Evolutionary conservation across 1,284 basidiomycete species (phyloP).

Genomic region (Rhodotorula sp.): DNA sequence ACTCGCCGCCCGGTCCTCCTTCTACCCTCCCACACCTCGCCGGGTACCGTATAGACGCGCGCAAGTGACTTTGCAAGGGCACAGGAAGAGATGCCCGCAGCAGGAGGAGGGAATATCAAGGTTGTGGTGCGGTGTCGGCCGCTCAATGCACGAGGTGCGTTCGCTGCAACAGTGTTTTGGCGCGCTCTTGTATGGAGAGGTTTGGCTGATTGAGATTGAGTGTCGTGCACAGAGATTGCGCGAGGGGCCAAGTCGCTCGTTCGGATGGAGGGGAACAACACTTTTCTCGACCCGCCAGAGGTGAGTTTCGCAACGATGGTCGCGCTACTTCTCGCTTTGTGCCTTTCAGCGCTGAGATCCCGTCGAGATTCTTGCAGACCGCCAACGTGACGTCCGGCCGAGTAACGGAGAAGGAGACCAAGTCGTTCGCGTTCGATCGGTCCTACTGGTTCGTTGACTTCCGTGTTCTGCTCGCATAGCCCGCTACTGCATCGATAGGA

Average conservation of each 20-base stretch:
- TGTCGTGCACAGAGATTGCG: constrained; percentile 64
- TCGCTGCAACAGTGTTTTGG: background rate
- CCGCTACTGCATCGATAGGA: background rate
- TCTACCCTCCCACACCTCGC: too few species aligned
- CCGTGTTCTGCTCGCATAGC: background rate
- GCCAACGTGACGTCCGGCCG: constrained; percentile 6
- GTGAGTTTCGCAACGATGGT: background rate
- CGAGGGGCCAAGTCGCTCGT: constrained; percentile 88
- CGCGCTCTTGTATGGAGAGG: background rate
- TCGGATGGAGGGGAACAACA: constrained; percentile 87
- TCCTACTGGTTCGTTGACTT: constrained; percentile 60
- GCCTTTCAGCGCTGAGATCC: too few species aligned
- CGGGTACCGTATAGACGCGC: too few species aligned
- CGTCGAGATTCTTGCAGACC: background rate
- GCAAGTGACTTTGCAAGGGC: background rate
- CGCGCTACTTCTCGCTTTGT: too few species aligned
- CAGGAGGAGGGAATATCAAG: constrained; percentile 71
- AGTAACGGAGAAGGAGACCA: constrained; percentile 70
- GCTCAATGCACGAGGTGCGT: constrained; percentile 83
- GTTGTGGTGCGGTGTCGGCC: constrained; percentile 93
- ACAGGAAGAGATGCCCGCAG: background rate
- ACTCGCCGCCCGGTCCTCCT: background rate
- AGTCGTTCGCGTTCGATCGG: constrained; percentile 91
- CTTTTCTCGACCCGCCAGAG: constrained; percentile 77
- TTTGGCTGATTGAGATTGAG: background rate